Evolutionary conservation across 305 asterid genomes (phyloP).

Genomic region (Fraxinus sp.): DNA sequence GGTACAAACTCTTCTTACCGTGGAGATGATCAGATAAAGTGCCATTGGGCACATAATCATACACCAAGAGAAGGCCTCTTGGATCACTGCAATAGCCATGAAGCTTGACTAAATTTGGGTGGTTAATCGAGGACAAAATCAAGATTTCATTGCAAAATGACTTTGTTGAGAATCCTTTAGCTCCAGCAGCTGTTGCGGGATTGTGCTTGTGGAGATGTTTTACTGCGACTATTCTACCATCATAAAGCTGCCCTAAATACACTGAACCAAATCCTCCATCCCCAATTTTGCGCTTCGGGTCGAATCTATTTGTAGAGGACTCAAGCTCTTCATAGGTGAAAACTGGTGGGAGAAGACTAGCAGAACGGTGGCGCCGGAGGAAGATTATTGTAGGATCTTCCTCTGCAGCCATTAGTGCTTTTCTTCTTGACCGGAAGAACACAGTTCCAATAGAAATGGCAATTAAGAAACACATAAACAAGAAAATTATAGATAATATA

Average conservation of each 20-base stretch:
- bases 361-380: conserved; percentile 78
- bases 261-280: conserved; percentile 98
- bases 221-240: conserved; percentile 71
- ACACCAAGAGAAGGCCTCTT: conserved; percentile 77
- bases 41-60: conserved; percentile 86
- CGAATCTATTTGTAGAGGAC: conserved; percentile 68
- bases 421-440: conserved; percentile 40
- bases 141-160: conserved; percentile 87
- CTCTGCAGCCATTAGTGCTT: conserved; percentile 32
- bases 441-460: conserved; percentile 43
- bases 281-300: conserved; percentile 71
- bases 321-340: conserved; percentile 85
- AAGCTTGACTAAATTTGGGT: conserved; percentile 83
- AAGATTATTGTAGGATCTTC: conserved; percentile 76
- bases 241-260: conserved; percentile 66
- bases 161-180: conserved; percentile 59
- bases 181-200: conserved; percentile 36
- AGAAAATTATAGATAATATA: conserved; percentile 38
- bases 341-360: conserved; percentile 78
- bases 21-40: conserved; percentile 88
- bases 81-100: conserved; percentile 97
- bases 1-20: conserved; percentile 43
- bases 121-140: conserved; percentile 73
- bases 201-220: conserved; percentile 76
- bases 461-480: conserved; percentile 51